Evolutionary conservation across 2,329 filamentous ascomycete genomes (phyloP), one percentile per base, ranked within the genome.

Genomic region (Aureobasidium leucospermi): DNA sequence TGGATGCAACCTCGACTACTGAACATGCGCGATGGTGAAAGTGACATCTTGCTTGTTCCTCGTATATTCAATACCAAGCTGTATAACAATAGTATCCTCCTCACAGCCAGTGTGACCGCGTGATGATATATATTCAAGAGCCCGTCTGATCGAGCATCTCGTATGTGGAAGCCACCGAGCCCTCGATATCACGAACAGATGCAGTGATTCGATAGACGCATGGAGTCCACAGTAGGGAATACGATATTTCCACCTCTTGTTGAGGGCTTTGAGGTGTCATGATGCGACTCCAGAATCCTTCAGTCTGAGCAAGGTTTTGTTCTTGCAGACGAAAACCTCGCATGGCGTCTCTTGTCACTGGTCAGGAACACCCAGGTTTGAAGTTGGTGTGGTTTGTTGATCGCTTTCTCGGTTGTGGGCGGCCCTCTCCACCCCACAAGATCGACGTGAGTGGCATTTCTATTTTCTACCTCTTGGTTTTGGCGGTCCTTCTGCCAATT

Each of bases 401-500:
- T 56, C 29, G 52, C 19, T 28, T 16, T 56, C 51, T 56, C 52
- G 52, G 52, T 46, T 46, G 41, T 29, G 39, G 31, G 13, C 41
- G 52, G 52, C 32, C 41, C 38, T 41, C 11, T 56, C 16, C 31
- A 19, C 39, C 34, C 55, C 42, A 48, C 32, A 38, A 39, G 55
- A 58, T 58, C 55, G 55, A 58, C 55, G 42, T 45, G 52, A 36
- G 23, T 46, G 29, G 15, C 31, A 56, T 31, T 31, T 58, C 55
- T 58, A 58, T 58, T 58, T 58, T 58, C 42, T 47, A 23, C 42
- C n/a, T 58, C 28, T 29, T 19, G 23, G 15, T 47, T 47, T 41
- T 19, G 32, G 13, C 41, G 19, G 19, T 58, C 55, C 11, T 10
- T n/a, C 42, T 48, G 55, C 34, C 43, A 31, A 48, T 28, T 28